Evolutionary conservation across 2,329 filamentous ascomycete genomes (phyloP), one percentile per base, ranked within the genome.

Genomic region (Pseudogymnoascus sp.): DNA sequence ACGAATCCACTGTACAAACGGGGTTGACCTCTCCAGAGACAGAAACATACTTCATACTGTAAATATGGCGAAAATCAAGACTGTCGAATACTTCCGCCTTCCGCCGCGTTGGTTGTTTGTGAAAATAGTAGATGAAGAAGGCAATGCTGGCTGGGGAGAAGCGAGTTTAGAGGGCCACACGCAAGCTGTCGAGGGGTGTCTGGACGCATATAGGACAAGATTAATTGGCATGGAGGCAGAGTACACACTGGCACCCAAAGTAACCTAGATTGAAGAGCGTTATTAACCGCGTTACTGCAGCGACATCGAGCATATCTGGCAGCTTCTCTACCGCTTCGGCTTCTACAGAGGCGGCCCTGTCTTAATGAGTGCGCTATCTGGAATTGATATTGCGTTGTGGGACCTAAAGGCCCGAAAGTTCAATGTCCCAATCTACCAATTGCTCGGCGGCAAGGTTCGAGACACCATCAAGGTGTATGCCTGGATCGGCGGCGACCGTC

Each of bases 221-320:
- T 82, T 87, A 59, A 72, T 81, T 3, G 87, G 86, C 0, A 78
- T 83, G 64, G 86, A 90, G 67, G 88, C 88, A 30, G 83, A 90
- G 85, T 88, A 73, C 61, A 75, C 65, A 52, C 13, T 18, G 7
- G 21, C 59, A 21, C 7, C 30, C 5, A 57, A 59, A 13, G 13
- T 19, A 30, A 28, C 30, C 8, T 34, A 30, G 12, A 5, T 45
- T 60, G 30, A 21, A 57, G n/a, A 60, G 35, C 35, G 9, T 28
- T 34, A 48, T 39, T 37, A 57, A 52, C 28, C 30, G 12, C 26
- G 4, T 30, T 21, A 26, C 19, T 8, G 30, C 48, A 88, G 85
- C 68, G 83, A 90, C 56, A 91, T 92, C 64, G 88, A 92, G 69
- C 84, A 90, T 63, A 86, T 92, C 61, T 92, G 89, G 89, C 88